Base-by-base conservation (phyloP, 1,139 yeast species). In the Saccharomycopsis phalli region DNA sequence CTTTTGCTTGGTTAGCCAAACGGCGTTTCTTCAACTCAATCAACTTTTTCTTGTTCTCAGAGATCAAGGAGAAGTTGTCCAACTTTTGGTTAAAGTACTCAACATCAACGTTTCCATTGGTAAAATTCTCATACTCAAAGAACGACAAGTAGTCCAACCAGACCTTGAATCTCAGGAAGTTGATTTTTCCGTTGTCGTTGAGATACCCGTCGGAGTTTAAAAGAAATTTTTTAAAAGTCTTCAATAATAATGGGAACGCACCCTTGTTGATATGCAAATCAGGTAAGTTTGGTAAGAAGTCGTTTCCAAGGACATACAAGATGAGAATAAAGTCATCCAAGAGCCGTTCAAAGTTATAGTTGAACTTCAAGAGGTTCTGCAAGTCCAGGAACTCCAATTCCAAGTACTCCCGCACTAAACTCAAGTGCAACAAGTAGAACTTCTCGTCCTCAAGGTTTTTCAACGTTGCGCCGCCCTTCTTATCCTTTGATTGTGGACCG, bases 271-370 rank as follows among this genome's bases (percentile, higher is more conserved):
- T 74, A 59, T 84, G 87, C 54, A 93, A 68, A 58, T 88, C 95
- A 1, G 99, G 98, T 53, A 93, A 71, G 57, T 91, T 86, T n/a
- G 99, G 98, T 55, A 93, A 71, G 75, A 93, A 93, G 71, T 93
- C 99, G 57, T 93, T 93, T 53, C 99, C 99, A 54, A 93, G 84
- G 47, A 91, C 95, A 56, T 84, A 88, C 77, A 86, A 76, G 54
- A 91, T 81, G 46, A 93, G 69, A 50, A 93, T 84, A 52, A 88
- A 87, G 61, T 93, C 99, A 61, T 93, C 98, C 50, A 93, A 63
- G 28, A 88, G 71, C 50, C 88, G 71, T 59, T 93, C 99, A 60
- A 93, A 88, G 60, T 82, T 77, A 54, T 80, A 91, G 28, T 76
- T 80, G 54, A 87, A 86, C 34, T 65, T 58, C 47, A 80, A 61